Conservation (phyloP, 176 grass and related monocot species). For the Tuctoria greenei region DNA sequence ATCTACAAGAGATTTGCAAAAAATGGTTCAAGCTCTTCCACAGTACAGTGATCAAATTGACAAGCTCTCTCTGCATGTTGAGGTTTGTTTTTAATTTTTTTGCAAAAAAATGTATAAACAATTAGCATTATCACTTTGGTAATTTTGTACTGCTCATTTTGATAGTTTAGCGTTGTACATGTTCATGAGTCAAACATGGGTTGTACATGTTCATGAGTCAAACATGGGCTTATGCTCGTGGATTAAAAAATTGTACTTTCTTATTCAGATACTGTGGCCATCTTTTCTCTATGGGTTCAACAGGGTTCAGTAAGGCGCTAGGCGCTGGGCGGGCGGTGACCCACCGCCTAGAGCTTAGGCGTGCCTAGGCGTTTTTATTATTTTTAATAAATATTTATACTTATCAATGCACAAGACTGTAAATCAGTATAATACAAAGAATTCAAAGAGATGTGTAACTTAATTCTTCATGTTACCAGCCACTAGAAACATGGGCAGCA, state of each 20-base stretch:
- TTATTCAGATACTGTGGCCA: not conserved
- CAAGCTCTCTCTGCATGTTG: slow-evolving; percentile 90
- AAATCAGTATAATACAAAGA: too few relatives aligned
- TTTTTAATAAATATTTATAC: too few relatives aligned
- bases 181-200: not conserved
- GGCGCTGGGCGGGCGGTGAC: too few relatives aligned
- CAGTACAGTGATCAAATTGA: slow-evolving; percentile 98
- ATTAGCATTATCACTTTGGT: slow-evolving; percentile 6
- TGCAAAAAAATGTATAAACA: not conserved
- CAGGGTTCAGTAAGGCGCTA: too few relatives aligned
- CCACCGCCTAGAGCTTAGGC: too few relatives aligned
- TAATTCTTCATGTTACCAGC: too few relatives aligned
- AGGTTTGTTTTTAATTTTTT: slow-evolving; percentile 62
- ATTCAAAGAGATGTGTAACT: too few relatives aligned
- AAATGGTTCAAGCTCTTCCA: slow-evolving; percentile 90
- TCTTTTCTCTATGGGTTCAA: not conserved
- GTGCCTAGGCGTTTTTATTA: too few relatives aligned
- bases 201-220: too few relatives aligned
- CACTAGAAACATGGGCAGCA: too few relatives aligned
- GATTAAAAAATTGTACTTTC: not conserved
- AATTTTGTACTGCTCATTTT: not conserved
- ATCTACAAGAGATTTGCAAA: slow-evolving; percentile 90
- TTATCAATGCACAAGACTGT: too few relatives aligned
- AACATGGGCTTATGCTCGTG: slow-evolving; percentile 5
- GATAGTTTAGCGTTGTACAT: not conserved